Evolutionary conservation across 106 monocot genomes (phyloP), one percentile per base, ranked within the genome.

Genomic region (Apostasia shenzhenica): DNA sequence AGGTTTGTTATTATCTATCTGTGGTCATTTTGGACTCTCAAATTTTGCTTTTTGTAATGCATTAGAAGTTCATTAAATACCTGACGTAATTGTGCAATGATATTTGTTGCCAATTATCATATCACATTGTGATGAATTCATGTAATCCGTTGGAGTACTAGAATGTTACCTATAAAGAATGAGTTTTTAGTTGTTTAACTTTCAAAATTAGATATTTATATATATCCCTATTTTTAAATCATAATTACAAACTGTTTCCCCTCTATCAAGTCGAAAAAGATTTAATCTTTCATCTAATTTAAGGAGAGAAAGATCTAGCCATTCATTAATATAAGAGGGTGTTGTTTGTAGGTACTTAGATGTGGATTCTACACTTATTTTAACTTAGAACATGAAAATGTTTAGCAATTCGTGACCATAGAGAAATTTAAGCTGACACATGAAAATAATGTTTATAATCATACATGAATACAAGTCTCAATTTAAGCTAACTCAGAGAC

Each of bases 1-100:
- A 90, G 83, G 90, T 90, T 66, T 13, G 5, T 73, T 42, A 7
- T 67, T 8, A 3, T 0, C 3, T 10, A 8, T 49, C 0, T 44
- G 2, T n/a, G 14, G 11, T 26, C 39, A 0, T 14, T 48, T 0
- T 3, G 14, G 3, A 2, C 1, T 41, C 3, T 41, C 59, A 45
- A 52, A 9, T 47, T 50, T 57, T 4, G 7, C 45, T 39, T 37
- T 52, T 2, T 61, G 5, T 26, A 61, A 5, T 61, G 60, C 60
- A 38, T 61, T 61, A 14, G 2, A 61, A 40, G 13, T 7, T 14
- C 60, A 61, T 61, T 38, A 7, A 61, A 14, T 26, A 61, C 60
- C 52, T 52, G 52, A 52, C 7, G 4, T 6, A 0, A 0, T 6
- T 52, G 52, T 52, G 52, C 52, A 52, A 52, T 26, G 26, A 26